Base-by-base conservation (phyloP, 805 yeast genomes). In the Lipomyces mesembrius region DNA sequence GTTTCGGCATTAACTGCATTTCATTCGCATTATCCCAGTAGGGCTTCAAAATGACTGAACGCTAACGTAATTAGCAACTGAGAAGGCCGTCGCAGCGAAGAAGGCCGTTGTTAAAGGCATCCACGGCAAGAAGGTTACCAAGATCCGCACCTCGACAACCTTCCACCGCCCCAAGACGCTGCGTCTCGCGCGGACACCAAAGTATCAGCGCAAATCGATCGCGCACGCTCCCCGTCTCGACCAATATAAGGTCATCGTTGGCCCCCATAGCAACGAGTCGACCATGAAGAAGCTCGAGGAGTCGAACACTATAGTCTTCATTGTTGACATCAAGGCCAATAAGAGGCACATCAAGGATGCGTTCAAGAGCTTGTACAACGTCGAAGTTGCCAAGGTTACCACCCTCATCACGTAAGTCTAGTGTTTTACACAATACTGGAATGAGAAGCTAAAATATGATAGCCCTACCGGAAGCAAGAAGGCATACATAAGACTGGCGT, bases 381-480 rank as follows among this genome's bases (percentile, higher is more conserved):
- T 94, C 79, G 98, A 95, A 76, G 95, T 90, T 77, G 85, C 83
- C 79, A 86, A 91, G 84, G 92, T 95, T 81, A 93, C 95, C 94
- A 95, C 99, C 77, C 87, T 95, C 83, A 85, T 95, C 80, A 68
- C 71, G 68, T 65, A 59, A 3, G 68, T 57, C n/a, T 34, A 52
- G n/a, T 17, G 20, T 20, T 51, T 25, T 8, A 25, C 29, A 20
- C 46, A 14, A 3, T 34, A 7, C 37, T 9, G 14, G 22, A 5
- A 39, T 17, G 52, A 9, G 14, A 17, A 34, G 59, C 66, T 59
- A 54, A 61, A 65, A 20, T 46, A 34, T 60, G 43, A 2, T n/a
- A 92, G 97, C 87, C 98, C 99, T 83, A 93, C 95, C 84, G 99
- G 99, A 84, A 90, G 98, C 87, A 95, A 95, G 92, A 95, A 95